Evolutionary conservation across 305 asterid genomes (phyloP).

Genomic region (Solanum aculeatissimum): DNA sequence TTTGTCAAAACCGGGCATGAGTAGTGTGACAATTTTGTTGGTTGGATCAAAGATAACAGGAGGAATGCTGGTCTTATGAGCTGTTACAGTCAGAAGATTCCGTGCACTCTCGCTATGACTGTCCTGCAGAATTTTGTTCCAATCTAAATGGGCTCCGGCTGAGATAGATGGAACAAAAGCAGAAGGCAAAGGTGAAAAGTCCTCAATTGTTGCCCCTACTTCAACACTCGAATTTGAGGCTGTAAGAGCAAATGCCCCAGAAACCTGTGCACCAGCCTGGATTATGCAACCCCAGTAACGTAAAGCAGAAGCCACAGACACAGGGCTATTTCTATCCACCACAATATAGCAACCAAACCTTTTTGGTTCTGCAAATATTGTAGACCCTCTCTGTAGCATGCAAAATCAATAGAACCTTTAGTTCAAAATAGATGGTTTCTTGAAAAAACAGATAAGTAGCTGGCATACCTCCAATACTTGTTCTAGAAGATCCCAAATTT

Average conservation of each 20-base stretch:
- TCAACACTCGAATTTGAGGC: constrained; percentile 13
- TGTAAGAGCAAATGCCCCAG: constrained; percentile 57
- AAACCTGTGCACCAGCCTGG: constrained; percentile 78
- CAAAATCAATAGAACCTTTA: not conserved
- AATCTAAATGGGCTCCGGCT: constrained; percentile 21
- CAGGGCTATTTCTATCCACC: constrained; percentile 46
- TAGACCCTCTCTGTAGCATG: constrained; percentile 62
- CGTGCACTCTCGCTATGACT: constrained; percentile 47
- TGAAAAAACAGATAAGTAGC: constrained; percentile 2
- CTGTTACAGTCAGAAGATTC: constrained; percentile 26
- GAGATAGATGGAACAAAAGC: constrained; percentile 46
- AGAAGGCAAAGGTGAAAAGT: constrained; percentile 56
- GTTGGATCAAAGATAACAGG: constrained; percentile 50
- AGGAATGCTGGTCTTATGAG: constrained; percentile 14
- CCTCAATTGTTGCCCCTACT: constrained; percentile 11
- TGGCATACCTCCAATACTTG: constrained; percentile 46
- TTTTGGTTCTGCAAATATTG: constrained; percentile 41
- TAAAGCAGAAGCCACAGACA: constrained; percentile 45
- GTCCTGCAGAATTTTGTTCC: constrained; percentile 43
- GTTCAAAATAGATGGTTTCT: not conserved
- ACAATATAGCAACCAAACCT: constrained; percentile 75
- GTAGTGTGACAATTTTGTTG: constrained; percentile 59
- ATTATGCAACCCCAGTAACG: constrained; percentile 92
- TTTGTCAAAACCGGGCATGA: constrained; percentile 98
- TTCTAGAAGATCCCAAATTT: constrained; percentile 72